These are phyloP conservation scores for Kodamaea arcana DNA, from an alignment of 1,139 yeast species.

Conservation along the genomic window DNA sequence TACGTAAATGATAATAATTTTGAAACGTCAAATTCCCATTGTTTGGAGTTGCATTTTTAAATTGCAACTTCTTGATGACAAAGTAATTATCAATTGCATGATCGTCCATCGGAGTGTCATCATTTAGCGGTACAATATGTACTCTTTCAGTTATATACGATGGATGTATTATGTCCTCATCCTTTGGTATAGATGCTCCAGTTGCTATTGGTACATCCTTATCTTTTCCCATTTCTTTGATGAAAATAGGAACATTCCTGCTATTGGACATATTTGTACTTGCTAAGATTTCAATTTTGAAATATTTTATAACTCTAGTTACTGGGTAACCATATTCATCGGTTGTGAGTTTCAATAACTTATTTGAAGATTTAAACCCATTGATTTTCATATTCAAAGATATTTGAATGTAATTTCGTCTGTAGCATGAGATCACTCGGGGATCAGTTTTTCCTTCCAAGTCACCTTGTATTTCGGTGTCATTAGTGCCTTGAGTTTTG, in stretches of 20 bases:
- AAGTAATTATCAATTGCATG: constrained; percentile 31
- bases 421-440: constrained; percentile 42
- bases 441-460: constrained; percentile 21
- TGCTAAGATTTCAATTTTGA: constrained; percentile 39
- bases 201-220: constrained; percentile 9
- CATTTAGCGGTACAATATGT: constrained; percentile 30
- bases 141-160: constrained; percentile 21
- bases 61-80: constrained; percentile 46
- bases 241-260: constrained; percentile 30
- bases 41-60: constrained; percentile 61
- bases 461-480: not conserved
- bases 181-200: constrained; percentile 3
- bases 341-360: constrained; percentile 30
- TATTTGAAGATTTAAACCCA: constrained; percentile 24
- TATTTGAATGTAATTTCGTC: constrained; percentile 43
- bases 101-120: constrained; percentile 19
- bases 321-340: constrained; percentile 34
- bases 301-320: constrained; percentile 36
- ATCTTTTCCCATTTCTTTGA: constrained; percentile 17
- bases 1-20: constrained; percentile 50
- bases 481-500: constrained; percentile 1
- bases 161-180: constrained; percentile 20
- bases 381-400: constrained; percentile 32
- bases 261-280: constrained; percentile 28
- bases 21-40: constrained; percentile 56